Conservation (phyloP, 371 early-diverging fungal genomes). For the Haplosporangium sp. region DNA sequence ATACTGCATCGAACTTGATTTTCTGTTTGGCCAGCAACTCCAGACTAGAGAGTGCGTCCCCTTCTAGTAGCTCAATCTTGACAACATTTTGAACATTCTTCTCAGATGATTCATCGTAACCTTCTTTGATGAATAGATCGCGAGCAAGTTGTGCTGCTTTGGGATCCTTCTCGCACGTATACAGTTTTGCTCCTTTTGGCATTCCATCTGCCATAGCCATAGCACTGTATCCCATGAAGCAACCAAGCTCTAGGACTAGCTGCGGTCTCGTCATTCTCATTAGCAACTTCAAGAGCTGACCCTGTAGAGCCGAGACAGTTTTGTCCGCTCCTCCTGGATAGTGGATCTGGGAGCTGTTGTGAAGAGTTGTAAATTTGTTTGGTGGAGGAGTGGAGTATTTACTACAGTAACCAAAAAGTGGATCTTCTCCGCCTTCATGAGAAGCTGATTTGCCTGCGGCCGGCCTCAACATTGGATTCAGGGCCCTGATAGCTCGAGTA, state of each 20-base stretch:
- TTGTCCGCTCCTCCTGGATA: conserved; percentile 56
- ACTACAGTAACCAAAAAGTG: neutral
- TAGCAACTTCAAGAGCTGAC: conserved; percentile 58
- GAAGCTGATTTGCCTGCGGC: neutral
- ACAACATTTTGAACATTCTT: conserved; percentile 13
- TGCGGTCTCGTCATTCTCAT: conserved; percentile 55
- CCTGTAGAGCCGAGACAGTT: conserved; percentile 62
- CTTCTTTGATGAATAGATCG: conserved; percentile 43
- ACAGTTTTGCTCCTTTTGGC: conserved; percentile 26
- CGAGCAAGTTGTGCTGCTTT: conserved; percentile 58
- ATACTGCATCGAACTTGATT: conserved; percentile 63
- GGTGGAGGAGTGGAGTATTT: conserved; percentile 31
- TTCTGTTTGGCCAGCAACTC: conserved; percentile 29
- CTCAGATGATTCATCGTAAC: conserved; percentile 2
- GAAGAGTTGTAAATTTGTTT: conserved; percentile 18
- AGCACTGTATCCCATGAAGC: conserved; percentile 70
- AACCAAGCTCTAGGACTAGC: conserved; percentile 68
- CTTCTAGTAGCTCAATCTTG: conserved; percentile 43
- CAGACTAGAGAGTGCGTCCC: conserved; percentile 45
- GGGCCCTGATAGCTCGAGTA: neutral
- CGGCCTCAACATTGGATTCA: neutral
- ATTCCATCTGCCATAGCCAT: conserved; percentile 73
- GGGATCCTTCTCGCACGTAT: conserved; percentile 63
- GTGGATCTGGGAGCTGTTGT: conserved; percentile 7
- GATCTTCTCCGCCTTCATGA: neutral